Evolutionary conservation across 2,329 filamentous ascomycete species (phyloP).

Genomic region (Fusarium subtropicale): DNA sequence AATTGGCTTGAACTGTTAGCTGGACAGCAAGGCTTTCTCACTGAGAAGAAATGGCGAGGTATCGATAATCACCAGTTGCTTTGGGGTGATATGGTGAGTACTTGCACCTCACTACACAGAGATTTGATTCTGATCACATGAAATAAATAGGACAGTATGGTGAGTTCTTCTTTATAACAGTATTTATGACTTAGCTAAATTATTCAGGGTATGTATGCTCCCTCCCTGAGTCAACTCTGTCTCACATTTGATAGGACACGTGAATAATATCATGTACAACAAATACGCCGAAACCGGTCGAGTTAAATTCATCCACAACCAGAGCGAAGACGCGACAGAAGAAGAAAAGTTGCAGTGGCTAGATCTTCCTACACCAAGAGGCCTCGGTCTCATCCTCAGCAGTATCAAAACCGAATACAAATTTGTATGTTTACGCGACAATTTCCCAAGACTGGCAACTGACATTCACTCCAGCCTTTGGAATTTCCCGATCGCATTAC

Average conservation of each 20-base stretch:
- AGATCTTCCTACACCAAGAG: conserved; percentile 9
- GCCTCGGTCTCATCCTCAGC: conserved; percentile 30
- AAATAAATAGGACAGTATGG: conserved; percentile 26
- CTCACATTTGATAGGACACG: conserved; percentile 22
- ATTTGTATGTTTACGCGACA: background rate
- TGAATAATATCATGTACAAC: conserved; percentile 40
- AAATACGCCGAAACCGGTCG: conserved; percentile 31
- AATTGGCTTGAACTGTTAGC: conserved; percentile 29
- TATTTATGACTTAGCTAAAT: accelerated
- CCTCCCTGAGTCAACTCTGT: accelerated
- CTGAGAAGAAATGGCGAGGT: conserved; percentile 24
- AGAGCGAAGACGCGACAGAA: conserved; percentile 7
- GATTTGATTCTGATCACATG: background rate
- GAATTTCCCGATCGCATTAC: conserved; percentile 27
- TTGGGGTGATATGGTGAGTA: conserved; percentile 36
- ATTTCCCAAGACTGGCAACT: accelerated
- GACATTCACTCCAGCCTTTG: conserved; percentile 1
- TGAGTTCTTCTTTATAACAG: accelerated
- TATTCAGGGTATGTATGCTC: background rate
- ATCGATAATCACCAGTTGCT: conserved; percentile 29
- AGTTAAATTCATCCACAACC: conserved; percentile 25
- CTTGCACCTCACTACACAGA: background rate
- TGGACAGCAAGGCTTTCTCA: conserved; percentile 23
- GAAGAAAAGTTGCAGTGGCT: conserved; percentile 27
- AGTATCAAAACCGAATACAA: conserved; percentile 37